Evolutionary conservation across 2,329 filamentous ascomycete genomes (phyloP).

Genomic region (Alternaria sp.): DNA sequence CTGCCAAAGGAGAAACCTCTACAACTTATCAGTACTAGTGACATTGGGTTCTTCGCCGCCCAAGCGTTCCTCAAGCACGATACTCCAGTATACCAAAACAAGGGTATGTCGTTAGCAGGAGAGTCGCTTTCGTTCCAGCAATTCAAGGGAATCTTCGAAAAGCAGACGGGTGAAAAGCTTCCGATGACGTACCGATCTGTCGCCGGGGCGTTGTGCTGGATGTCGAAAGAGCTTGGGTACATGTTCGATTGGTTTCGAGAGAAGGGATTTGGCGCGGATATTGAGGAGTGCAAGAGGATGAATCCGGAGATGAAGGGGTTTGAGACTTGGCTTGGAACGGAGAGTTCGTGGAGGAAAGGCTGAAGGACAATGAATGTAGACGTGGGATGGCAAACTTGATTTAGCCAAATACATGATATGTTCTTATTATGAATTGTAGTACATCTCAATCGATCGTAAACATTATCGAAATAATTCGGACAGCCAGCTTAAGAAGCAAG

Average conservation of each 20-base stretch:
- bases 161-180: slow-evolving; percentile 51
- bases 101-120: slow-evolving; percentile 55
- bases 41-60: slow-evolving; percentile 59
- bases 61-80: slow-evolving; percentile 52
- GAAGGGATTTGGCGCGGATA: slow-evolving; percentile 53
- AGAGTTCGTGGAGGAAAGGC: slow-evolving; percentile 42
- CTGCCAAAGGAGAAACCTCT: slow-evolving; percentile 45
- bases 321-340: slow-evolving; percentile 52
- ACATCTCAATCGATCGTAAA: not conserved
- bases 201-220: slow-evolving; percentile 37
- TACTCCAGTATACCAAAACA: slow-evolving; percentile 45
- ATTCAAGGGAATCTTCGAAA: slow-evolving; percentile 51
- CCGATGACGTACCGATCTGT: slow-evolving; percentile 51
- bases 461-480: not conserved
- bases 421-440: too few relatives aligned
- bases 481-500: not conserved
- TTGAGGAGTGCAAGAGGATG: slow-evolving; percentile 47
- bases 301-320: slow-evolving; percentile 56
- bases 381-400: not conserved
- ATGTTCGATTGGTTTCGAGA: slow-evolving; percentile 59
- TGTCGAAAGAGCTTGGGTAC: slow-evolving; percentile 45
- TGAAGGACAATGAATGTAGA: not conserved
- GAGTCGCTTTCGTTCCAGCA: slow-evolving; percentile 55
- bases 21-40: slow-evolving; percentile 44
- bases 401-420: not conserved